Conservation (phyloP, 768 basidiomycete genomes). For the Leccinum boreale region DNA sequence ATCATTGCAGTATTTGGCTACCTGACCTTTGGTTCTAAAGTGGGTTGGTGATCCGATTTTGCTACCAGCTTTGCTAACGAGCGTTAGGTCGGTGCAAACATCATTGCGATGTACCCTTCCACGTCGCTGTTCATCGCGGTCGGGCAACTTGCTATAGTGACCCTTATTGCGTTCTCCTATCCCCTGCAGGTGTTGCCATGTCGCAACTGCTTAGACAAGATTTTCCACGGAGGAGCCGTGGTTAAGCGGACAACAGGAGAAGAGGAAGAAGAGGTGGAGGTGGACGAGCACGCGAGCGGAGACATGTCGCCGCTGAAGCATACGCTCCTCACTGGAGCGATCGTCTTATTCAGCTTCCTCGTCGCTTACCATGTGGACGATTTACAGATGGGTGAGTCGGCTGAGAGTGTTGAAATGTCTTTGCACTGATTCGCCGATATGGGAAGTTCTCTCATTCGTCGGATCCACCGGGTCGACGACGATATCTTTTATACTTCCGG, state of each 20-base stretch:
- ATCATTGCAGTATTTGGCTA: constrained; percentile 87
- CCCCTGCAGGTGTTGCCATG: constrained; percentile 95
- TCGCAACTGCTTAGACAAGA: constrained; percentile 87
- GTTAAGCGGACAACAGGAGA: constrained; percentile 40
- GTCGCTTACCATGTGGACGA: constrained; percentile 79
- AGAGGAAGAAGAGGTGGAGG: constrained; percentile 45
- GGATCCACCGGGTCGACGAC: constrained; percentile 96
- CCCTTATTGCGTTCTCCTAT: constrained; percentile 89
- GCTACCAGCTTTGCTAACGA: constrained; percentile 1
- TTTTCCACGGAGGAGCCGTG: constrained; percentile 53
- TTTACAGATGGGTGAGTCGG: constrained; percentile 64
- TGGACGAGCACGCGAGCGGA: constrained; percentile 51
- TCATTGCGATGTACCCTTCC: constrained; percentile 91
- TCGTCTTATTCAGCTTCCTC: constrained; percentile 62
- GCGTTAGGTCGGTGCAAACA: constrained; percentile 78
- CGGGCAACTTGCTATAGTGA: constrained; percentile 89
- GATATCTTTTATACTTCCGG: constrained; percentile 94
- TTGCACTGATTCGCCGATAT: constrained; percentile 13
- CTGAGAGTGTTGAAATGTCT: neutral
- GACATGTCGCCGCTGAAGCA: constrained; percentile 74
- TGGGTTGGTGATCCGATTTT: constrained; percentile 28
- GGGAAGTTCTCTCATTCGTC: constrained; percentile 89
- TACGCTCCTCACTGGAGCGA: constrained; percentile 60
- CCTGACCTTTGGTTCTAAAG: constrained; percentile 87
- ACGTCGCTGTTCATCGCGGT: constrained; percentile 90